Percentiles rank a stretch among this genome's conserved stretches.
phyloP scores from a whole-genome alignment of 179 eudicot species.

The Beta lomatogona region DNA sequence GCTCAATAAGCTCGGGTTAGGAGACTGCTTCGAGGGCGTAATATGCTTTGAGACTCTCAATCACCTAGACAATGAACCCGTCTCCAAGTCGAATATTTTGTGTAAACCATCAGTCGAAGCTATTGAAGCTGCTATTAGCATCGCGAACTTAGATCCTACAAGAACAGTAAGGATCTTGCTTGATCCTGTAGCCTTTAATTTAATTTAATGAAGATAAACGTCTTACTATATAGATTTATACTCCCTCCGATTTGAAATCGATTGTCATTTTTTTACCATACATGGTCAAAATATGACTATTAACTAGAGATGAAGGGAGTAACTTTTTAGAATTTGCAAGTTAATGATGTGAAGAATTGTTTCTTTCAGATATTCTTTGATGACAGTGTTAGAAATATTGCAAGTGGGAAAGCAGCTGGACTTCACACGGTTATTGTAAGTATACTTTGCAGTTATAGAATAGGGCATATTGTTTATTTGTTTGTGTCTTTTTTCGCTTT shows the following conservation, averaged over 20 bases:
- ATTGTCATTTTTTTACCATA: no score
- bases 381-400: constrained; percentile 85
- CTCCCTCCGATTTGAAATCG: no score
- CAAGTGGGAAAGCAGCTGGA: constrained; percentile 81
- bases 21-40: constrained; percentile 88
- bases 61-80: constrained; percentile 22
- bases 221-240: no score
- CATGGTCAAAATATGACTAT: no score
- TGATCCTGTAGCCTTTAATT: no score
- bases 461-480: background rate
- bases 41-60: constrained; percentile 94
- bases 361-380: constrained; percentile 76
- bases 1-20: constrained; percentile 61
- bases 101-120: constrained; percentile 83
- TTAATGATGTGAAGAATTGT: background rate
- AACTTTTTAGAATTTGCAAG: background rate
- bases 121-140: constrained; percentile 66
- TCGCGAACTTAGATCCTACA: constrained; percentile 73
- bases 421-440: constrained; percentile 87
- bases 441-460: background rate
- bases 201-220: no score
- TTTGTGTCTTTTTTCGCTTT: background rate
- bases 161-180: constrained; percentile 51
- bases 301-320: no score
- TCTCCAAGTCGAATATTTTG: constrained; percentile 40